Base-by-base conservation (phyloP, 164 flowering plant genomes). In the Tetracentron sinense region DNA sequence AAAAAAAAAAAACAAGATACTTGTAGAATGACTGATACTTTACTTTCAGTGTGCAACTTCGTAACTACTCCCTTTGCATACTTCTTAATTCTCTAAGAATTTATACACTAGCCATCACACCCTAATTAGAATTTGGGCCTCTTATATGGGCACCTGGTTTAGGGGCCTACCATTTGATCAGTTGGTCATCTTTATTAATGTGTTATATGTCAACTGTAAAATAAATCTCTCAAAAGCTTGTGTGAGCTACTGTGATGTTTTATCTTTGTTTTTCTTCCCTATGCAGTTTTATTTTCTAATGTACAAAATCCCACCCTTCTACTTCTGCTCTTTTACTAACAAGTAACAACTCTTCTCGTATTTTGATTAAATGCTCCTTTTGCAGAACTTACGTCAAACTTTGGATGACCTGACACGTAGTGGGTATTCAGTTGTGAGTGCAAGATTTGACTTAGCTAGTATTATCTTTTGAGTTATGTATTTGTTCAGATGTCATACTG, bases 341-440 rank as follows among this genome's bases (percentile, higher is more conserved):
- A n/a, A 6, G 51, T 22, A 42, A 31, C n/a, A n/a, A n/a, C n/a
- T n/a, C n/a, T 23, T 33, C 1, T 51, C 38, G n/a, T 25, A 10
- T 65, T 59, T 15, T 56, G 49, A 33, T 28, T 42, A 25, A 21
- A 23, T 61, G 26, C n/a, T 71, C 49, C 31, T 65, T 64, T 65
- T 78, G 81, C 89, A 91, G 97, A 95, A 95, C 74, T 82, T 95
- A 62, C 83, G 93, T 31, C 99, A 95, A 79, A 95, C 99, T 38
- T 78, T 95, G 79, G 96, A 89, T 79, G 99, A 95, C 70, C 68
- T 95, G 82, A 95, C 99, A 27, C 83, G 92, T 12, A 76, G 74
- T 77, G 97, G 99, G 19, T 89, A 69, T 77, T 95, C 99, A 66
- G 97, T 95, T 78, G 99, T 94, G 57, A 82, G 97, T 21, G 46